phyloP scores from a whole-genome alignment of 106 monocot species.

The Allium sativum region DNA sequence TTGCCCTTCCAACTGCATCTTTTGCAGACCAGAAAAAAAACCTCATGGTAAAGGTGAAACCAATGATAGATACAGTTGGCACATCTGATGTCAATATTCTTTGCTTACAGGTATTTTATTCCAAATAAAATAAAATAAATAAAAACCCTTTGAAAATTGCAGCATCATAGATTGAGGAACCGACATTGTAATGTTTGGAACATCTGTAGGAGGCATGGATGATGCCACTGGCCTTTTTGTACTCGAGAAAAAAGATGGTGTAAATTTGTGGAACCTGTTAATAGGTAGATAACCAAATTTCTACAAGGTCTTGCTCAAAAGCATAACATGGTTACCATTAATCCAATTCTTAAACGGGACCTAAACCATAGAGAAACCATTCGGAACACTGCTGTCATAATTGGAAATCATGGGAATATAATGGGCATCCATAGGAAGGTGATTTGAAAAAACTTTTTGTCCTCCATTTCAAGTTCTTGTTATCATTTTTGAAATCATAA shows the following conservation, averaged over 20 bases:
- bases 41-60: slow-evolving; percentile 58
- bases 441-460: too few species aligned
- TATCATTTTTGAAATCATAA: too few species aligned
- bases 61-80: slow-evolving; percentile 91
- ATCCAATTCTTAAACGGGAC: slow-evolving; percentile 88
- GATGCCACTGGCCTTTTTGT: slow-evolving; percentile 98
- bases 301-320: slow-evolving; percentile 75
- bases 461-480: too few species aligned
- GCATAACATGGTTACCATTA: slow-evolving; percentile 93
- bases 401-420: slow-evolving; percentile 91
- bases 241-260: slow-evolving; percentile 94
- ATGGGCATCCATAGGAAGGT: slow-evolving; percentile 94
- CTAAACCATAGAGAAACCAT: slow-evolving; percentile 75
- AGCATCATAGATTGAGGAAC: background rate
- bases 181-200: background rate
- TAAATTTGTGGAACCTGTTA: slow-evolving; percentile 87
- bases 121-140: too few species aligned
- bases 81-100: slow-evolving; percentile 78
- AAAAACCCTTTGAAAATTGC: too few species aligned
- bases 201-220: slow-evolving; percentile 78
- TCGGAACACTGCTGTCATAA: slow-evolving; percentile 92
- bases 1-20: slow-evolving; percentile 63
- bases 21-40: slow-evolving; percentile 73
- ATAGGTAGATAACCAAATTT: slow-evolving; percentile 73
- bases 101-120: slow-evolving; percentile 65